Base-by-base conservation (phyloP, 2,329 filamentous ascomycete genomes). In the Coniosporium tulheliwenetii region DNA sequence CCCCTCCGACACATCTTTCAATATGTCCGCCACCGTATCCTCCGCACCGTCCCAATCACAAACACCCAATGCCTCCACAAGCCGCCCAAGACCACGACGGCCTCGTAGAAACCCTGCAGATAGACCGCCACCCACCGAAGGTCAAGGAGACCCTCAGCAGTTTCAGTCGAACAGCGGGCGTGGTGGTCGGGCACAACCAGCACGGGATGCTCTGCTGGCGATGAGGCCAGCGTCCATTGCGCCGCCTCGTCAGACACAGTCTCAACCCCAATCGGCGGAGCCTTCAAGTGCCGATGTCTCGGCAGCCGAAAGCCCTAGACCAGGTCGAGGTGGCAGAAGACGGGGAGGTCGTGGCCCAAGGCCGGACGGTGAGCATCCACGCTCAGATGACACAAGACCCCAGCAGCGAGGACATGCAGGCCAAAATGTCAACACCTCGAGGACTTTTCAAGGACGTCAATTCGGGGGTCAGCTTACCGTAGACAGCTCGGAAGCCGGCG, bases 381-480 rank as follows among this genome's bases (percentile, higher is more conserved):
- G 29, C 29, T n/a, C n/a, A 37, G 33, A 14, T 14, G 40, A 29
- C 13, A 14, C 15, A 5, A 30, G 30, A 13, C 36, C 13, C 38
- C 46, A n/a, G 39, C 44, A 34, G 30, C 36, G 47, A 26, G 43
- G 53, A 34, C 48, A 47, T 38, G 29, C 34, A 35, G 37, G 30
- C 29, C 40, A 42, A 50, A 38, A 19, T 31, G 47, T 38, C 53
- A 55, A 46, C 30, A 41, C 32, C 8, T 36, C 36, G 9, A 52
- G 54, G 13, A 61, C 52, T 2, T 54, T 57, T n/a, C 56, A 61
- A 41, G 66, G 66, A 7, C 54, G 68, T 43, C 58, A 62, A 36
- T 71, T 71, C 48, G 66, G 67, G 13, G 68, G 66, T 2, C 62
- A 64, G 41, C 53, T 71, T 40, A 69, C 66, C 1, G 50, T 47